Percentiles rank a stretch among this genome's conserved stretches.
Conservation (phyloP, 495 filamentous ascomycete species). For the Hapsidospora chrysogenum region DNA sequence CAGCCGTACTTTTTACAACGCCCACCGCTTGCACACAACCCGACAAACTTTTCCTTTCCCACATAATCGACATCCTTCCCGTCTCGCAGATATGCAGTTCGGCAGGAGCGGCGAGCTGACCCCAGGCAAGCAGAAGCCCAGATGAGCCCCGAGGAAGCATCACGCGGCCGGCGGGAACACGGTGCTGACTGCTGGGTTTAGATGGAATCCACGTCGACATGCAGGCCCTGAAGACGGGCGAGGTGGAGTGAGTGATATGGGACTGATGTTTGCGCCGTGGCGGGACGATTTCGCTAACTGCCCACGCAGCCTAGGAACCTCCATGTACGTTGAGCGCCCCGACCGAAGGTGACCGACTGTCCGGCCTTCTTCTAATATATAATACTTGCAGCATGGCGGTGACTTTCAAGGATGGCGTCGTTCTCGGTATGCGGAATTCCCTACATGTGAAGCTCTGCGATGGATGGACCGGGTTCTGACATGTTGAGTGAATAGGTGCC, state of each 20-base stretch:
- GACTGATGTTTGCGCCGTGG: neutral
- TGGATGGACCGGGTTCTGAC: neutral
- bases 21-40: neutral
- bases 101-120: constrained; percentile 52
- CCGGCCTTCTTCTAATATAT: constrained; percentile 6
- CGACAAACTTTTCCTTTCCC: neutral
- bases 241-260: constrained; percentile 49
- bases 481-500: constrained; percentile 38
- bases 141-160: constrained; percentile 3
- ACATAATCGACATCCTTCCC: constrained; percentile 4
- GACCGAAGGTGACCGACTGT: neutral
- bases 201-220: constrained; percentile 99
- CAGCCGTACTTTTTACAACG: neutral
- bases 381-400: constrained; percentile 59
- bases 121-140: constrained; percentile 33
- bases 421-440: constrained; percentile 41
- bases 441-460: neutral
- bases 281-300: constrained; percentile 12
- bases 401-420: constrained; percentile 94
- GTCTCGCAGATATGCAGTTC: too few relatives aligned
- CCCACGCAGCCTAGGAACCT: constrained; percentile 73
- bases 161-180: constrained; percentile 6
- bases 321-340: constrained; percentile 54
- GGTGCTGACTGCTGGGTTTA: too few relatives aligned
- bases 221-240: constrained; percentile 48